Evolutionary conservation across 2,329 filamentous ascomycete species (phyloP).

Genomic region (Magnaporthiopsis rhizophila): DNA sequence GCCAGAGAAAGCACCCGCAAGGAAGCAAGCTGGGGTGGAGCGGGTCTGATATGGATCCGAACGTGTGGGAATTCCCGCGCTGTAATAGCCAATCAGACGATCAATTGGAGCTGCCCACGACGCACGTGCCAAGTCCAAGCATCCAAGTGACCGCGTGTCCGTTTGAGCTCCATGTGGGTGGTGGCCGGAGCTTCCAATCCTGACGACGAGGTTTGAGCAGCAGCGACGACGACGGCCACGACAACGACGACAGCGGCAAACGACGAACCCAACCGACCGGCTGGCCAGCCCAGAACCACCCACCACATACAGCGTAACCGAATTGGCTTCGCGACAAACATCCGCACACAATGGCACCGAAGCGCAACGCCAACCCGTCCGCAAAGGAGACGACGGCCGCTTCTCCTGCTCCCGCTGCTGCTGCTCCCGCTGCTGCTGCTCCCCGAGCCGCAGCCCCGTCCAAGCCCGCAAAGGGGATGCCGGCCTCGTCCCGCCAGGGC

Average conservation of each 20-base stretch:
- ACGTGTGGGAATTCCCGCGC: background rate
- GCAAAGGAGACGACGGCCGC: conserved; percentile 1
- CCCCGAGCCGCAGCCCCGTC: background rate
- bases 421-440: background rate
- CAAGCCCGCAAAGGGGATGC: background rate
- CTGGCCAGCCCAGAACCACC: background rate
- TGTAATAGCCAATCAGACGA: background rate
- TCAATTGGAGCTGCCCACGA: background rate
- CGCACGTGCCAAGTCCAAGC: background rate
- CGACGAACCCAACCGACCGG: background rate
- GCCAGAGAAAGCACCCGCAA: no score
- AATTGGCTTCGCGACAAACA: background rate
- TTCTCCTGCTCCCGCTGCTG: background rate
- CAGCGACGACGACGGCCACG: conserved; percentile 1
- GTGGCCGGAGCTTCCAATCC: background rate
- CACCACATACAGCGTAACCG: background rate
- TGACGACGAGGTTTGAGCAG: background rate
- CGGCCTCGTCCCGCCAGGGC: conserved; percentile 17
- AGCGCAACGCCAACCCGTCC: conserved; percentile 8
- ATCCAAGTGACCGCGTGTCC: conserved; percentile 9
- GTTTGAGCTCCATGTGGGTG: conserved; percentile 1
- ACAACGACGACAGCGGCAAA: background rate
- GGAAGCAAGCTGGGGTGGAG: background rate
- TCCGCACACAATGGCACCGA: conserved; percentile 8
- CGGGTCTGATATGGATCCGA: background rate